Conservation (phyloP, 805 yeast genomes). For the Candida insectalens region DNA sequence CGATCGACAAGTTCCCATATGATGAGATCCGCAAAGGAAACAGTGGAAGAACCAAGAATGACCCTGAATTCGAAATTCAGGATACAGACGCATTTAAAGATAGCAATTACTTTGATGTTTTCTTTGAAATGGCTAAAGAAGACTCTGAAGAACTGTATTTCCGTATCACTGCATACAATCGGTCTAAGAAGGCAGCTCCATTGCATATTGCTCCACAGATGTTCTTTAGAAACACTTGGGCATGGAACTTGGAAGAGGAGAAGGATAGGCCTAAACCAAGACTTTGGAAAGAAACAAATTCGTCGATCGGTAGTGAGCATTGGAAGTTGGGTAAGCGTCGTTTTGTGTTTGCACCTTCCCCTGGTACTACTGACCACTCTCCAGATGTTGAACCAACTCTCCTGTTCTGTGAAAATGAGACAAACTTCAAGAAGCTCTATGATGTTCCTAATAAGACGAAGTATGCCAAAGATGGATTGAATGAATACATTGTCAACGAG, state of each 20-base stretch:
- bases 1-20: conserved; percentile 81
- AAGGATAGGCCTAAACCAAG: conserved; percentile 38
- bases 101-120: conserved; percentile 75
- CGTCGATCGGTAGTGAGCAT: conserved; percentile 52
- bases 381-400: conserved; percentile 68
- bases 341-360: conserved; percentile 73
- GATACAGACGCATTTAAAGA: conserved; percentile 71
- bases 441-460: conserved; percentile 46
- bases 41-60: conserved; percentile 52
- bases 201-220: conserved; percentile 79
- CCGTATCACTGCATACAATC: conserved; percentile 79
- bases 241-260: conserved; percentile 65
- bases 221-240: conserved; percentile 83
- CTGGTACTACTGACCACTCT: conserved; percentile 50
- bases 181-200: conserved; percentile 80
- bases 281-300: conserved; percentile 30
- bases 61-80: conserved; percentile 71
- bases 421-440: conserved; percentile 64
- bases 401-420: conserved; percentile 83
- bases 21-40: conserved; percentile 61
- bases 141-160: conserved; percentile 75
- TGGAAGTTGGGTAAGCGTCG: conserved; percentile 59
- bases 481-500: conserved; percentile 64
- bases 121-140: conserved; percentile 83
- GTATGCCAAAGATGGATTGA: conserved; percentile 85